phyloP scores from a whole-genome alignment of 441 rosid species.

The Flueggea neowawraea region DNA sequence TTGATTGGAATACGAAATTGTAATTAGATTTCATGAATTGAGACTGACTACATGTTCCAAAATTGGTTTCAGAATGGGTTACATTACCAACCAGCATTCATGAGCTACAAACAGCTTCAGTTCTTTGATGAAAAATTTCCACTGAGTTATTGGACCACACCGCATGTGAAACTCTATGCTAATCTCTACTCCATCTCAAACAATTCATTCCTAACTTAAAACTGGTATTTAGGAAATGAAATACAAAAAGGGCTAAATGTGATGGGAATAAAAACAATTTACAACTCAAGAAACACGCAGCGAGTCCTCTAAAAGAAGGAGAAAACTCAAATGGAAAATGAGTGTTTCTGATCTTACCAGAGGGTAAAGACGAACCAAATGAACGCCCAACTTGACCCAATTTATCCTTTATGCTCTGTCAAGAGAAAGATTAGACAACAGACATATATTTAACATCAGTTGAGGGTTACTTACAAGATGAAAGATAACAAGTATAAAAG shows the following conservation, averaged over 20 bases:
- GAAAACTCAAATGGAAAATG: not conserved
- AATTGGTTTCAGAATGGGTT: no score
- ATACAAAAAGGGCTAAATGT: not conserved
- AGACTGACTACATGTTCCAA: no score
- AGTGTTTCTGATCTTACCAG: slow-evolving; percentile 40
- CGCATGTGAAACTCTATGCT: not conserved
- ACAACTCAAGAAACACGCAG: no score
- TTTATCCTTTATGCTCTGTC: slow-evolving; percentile 66
- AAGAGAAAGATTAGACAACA: slow-evolving; percentile 5
- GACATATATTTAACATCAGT: not conserved
- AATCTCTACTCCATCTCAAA: not conserved
- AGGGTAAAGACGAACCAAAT: slow-evolving; percentile 26
- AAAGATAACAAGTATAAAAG: not conserved
- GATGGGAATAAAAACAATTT: not conserved
- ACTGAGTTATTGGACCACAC: no score
- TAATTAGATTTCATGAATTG: no score
- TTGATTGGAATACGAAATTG: not conserved
- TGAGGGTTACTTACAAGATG: not conserved
- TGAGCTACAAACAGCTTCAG: no score
- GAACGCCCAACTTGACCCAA: slow-evolving; percentile 77
- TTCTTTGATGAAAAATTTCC: no score
- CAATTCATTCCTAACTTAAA: not conserved
- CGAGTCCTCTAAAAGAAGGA: not conserved
- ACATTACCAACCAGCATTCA: no score
- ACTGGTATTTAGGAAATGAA: not conserved